phyloP scores from a whole-genome alignment of 768 basidiomycete species.

The Psilocybe cyanescens region DNA sequence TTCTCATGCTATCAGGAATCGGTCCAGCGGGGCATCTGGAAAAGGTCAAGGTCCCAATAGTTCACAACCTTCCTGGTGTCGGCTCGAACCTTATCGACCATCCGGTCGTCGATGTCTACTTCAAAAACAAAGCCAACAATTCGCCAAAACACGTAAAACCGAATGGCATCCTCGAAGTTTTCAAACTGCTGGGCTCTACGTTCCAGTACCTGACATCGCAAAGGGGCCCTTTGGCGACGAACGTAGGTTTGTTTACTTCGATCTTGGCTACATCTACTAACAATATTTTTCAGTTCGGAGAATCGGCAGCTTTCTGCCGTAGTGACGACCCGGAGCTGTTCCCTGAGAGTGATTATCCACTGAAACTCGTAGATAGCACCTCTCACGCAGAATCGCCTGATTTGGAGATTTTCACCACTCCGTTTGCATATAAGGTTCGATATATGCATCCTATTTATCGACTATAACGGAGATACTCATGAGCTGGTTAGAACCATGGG shows the following conservation, averaged over 20 bases:
- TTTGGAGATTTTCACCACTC: conserved; percentile 44
- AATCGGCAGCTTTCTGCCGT: conserved; percentile 58
- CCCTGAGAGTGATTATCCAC: conserved; percentile 34
- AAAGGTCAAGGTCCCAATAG: conserved; percentile 53
- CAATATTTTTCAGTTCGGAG: conserved; percentile 36
- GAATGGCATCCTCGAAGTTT: conserved; percentile 22
- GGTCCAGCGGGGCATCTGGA: conserved; percentile 66
- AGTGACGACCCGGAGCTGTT: conserved; percentile 51
- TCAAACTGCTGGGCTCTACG: conserved; percentile 35
- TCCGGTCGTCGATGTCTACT: conserved; percentile 51
- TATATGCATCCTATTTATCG: background rate
- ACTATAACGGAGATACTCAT: background rate
- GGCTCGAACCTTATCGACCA: conserved; percentile 79
- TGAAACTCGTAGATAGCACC: conserved; percentile 38
- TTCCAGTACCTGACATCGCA: conserved; percentile 46
- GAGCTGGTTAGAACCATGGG: conserved; percentile 36
- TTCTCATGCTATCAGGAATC: conserved; percentile 66
- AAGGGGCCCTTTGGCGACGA: conserved; percentile 55
- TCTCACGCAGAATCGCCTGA: conserved; percentile 45
- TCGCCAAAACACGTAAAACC: conserved; percentile 46
- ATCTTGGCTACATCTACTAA: background rate
- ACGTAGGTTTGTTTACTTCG: conserved; percentile 40
- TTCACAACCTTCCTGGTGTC: conserved; percentile 72
- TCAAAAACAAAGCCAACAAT: conserved; percentile 52
- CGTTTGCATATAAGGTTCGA: conserved; percentile 41